Base-by-base conservation (phyloP, 2,329 filamentous ascomycete species). In the Colletotrichum orbiculare region DNA sequence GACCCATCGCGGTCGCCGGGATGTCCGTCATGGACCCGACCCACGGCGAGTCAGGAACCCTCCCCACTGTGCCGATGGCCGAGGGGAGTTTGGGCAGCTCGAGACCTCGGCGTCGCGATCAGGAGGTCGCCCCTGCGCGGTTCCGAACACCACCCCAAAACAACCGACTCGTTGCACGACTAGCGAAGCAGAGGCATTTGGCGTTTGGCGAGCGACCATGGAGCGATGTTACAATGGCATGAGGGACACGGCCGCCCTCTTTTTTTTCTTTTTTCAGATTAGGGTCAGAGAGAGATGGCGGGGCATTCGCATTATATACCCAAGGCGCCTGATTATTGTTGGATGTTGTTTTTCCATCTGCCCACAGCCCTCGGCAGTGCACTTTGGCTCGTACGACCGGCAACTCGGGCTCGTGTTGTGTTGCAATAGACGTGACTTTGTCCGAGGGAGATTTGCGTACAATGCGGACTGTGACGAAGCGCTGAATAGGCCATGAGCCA, bases 241-340 rank as follows among this genome's bases (percentile, higher is more conserved):
- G 57, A 65, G 34, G 42, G 41, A 38, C 15, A 48, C 57, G 52
- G 37, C 37, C 49, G 58, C 35, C 52, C 42, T 53, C 43, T 41
- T 49, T 38, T 17, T 25, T 25, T 25, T 25, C 2, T 2, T 25
- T 25, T 5, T 25, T 25, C 25, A 25, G 25, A 25, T 25, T 25
- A 5, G 25, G 56, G 47, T 13, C 45, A 57, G 35, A n/a, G 42
- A 45, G 37, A 38, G 6, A 46, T 25, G 33, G 25, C 35, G 34
- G 58, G 52, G 41, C 52, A 38, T 66, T 62, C 42, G 63, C 63
- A 62, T 63, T 45, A 53, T 62, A 65, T 63, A 66, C 63, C 63
- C 63, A 65, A 38, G 48, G 52, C 41, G 37, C 55, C 48, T 57
- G 58, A 38, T 33, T 49, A 54, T 53, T 11, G 9, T 47, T 53